These are phyloP conservation scores for Periconia sp. DNA, from an alignment of 2,329 filamentous ascomycete genomes.

Conservation along the genomic window DNA sequence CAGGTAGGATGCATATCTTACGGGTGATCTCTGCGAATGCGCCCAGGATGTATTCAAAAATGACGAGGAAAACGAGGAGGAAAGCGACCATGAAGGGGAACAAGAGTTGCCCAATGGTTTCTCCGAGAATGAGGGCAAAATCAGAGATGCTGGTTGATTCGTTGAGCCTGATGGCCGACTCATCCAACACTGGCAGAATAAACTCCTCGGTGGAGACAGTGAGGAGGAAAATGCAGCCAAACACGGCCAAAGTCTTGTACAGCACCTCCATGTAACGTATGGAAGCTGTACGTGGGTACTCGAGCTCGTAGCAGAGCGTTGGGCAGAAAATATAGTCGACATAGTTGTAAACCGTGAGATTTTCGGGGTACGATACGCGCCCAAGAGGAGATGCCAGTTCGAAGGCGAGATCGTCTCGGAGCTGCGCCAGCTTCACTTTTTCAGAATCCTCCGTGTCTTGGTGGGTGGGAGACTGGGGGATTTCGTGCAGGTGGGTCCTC, in stretches of 20 bases:
- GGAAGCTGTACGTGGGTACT: slow-evolving; percentile 80
- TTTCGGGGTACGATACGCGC: slow-evolving; percentile 84
- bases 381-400: slow-evolving; percentile 92
- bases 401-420: slow-evolving; percentile 84
- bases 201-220: slow-evolving; percentile 92
- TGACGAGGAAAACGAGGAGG: slow-evolving; percentile 93
- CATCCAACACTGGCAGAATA: slow-evolving; percentile 83
- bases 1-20: slow-evolving; percentile 21
- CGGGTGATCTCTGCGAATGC: slow-evolving; percentile 91
- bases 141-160: slow-evolving; percentile 59
- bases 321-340: slow-evolving; percentile 87
- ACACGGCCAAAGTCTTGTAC: slow-evolving; percentile 84
- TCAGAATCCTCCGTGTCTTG: slow-evolving; percentile 47
- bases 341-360: slow-evolving; percentile 82
- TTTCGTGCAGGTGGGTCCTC: slow-evolving; percentile 55
- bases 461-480: slow-evolving; percentile 49
- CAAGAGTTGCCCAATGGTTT: slow-evolving; percentile 86
- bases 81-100: slow-evolving; percentile 98
- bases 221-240: slow-evolving; percentile 94
- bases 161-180: slow-evolving; percentile 63
- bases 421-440: slow-evolving; percentile 55
- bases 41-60: slow-evolving; percentile 95
- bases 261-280: slow-evolving; percentile 80
- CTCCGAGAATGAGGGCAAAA: slow-evolving; percentile 75
- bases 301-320: slow-evolving; percentile 95